A percentile compares a stretch with the other conserved stretches of the same genome.
Evolutionary conservation across 148 eudicot species (phyloP).

Genomic region (Camellia sinensis): DNA sequence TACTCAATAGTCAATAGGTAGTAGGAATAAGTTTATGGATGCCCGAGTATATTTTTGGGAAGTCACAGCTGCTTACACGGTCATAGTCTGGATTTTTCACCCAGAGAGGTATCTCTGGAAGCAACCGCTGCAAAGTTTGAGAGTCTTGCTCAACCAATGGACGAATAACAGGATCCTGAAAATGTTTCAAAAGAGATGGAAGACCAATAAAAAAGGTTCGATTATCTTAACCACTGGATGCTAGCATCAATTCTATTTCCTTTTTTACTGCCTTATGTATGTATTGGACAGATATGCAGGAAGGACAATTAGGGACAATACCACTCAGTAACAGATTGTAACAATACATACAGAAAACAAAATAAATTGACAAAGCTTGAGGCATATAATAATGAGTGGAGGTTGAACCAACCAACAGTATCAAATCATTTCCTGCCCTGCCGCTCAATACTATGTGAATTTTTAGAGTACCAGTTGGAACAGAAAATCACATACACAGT

Average conservation of each 20-base stretch:
- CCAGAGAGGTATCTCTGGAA: conserved; percentile 91
- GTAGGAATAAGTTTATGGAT: neutral
- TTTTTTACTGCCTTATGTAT: no score
- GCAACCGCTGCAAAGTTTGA: conserved; percentile 42
- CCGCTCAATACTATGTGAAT: neutral
- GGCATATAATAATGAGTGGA: neutral
- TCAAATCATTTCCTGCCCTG: neutral
- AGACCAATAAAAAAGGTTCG: neutral
- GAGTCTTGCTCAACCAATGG: conserved; percentile 74
- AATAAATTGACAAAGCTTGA: neutral
- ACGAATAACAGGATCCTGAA: conserved; percentile 75
- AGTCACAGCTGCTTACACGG: conserved; percentile 32
- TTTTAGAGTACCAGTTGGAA: neutral
- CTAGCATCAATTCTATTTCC: neutral
- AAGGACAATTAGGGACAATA: no score
- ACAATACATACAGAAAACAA: neutral
- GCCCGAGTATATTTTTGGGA: neutral
- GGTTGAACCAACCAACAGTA: neutral
- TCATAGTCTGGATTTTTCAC: conserved; percentile 92
- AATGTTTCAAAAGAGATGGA: neutral
- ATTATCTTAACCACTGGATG: neutral
- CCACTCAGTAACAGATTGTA: no score
- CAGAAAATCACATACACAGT: neutral
- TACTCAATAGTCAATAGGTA: neutral
- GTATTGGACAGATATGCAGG: no score